These are phyloP conservation scores for Suillus paluster DNA, from an alignment of 768 basidiomycete species.

Conservation along the genomic window DNA sequence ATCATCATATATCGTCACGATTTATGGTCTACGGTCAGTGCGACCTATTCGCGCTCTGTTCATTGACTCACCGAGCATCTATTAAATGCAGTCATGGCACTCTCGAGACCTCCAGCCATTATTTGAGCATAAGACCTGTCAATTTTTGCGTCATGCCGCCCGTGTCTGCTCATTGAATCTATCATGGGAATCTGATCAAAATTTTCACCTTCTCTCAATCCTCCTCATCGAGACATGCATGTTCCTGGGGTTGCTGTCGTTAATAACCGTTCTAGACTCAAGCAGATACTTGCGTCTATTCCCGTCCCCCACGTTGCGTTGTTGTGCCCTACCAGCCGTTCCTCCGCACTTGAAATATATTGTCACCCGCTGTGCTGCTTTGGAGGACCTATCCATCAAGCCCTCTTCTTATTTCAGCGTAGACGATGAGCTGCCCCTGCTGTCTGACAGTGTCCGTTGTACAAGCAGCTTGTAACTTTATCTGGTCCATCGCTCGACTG, in stretches of 20 bases:
- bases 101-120: background rate
- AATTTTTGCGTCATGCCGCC: background rate
- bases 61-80: background rate
- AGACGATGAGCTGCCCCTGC: background rate
- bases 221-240: background rate
- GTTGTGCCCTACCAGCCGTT: background rate
- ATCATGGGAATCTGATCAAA: background rate
- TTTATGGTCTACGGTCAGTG: too few species aligned
- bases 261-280: background rate
- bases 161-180: background rate
- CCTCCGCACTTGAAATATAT: background rate
- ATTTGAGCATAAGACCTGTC: background rate
- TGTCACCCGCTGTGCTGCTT: background rate
- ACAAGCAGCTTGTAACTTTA: background rate
- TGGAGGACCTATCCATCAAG: background rate
- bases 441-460: background rate
- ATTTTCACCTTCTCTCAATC: background rate
- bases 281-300: background rate
- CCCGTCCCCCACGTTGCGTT: background rate
- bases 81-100: background rate
- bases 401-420: rapidly evolving
- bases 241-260: background rate
- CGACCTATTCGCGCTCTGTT: too few species aligned
- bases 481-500: background rate
- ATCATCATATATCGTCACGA: background rate